Base-by-base conservation (phyloP, 2,329 filamentous ascomycete genomes). In the Cercospora brassicicola region DNA sequence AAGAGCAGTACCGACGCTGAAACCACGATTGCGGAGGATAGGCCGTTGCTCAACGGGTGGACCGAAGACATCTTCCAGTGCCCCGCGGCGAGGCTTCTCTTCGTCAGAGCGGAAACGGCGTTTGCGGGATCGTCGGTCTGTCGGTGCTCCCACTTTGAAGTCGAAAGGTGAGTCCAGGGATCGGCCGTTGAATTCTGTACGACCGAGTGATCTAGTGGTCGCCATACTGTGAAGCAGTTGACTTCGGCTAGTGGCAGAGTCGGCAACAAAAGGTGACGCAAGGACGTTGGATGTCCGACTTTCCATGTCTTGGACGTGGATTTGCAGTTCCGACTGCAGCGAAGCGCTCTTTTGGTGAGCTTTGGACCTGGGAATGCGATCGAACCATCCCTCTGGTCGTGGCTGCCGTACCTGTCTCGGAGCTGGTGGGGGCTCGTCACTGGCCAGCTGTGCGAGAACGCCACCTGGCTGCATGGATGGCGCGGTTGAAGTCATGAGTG, bases 1-100 rank as follows among this genome's bases (percentile, higher is more conserved):
- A 69, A 82, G 82, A 67, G 87, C 83, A 62, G 87, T 85, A 60
- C 87, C 85, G 26, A 86, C 82, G 57, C 87, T 89, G 73, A 88
- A 88, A 64, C 88, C 88, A 53, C 88, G 85, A 72, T 84, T 88
- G 48, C 88, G 84, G 36, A 88, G 83, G 31, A 86, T 84, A 65
- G 85, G 84, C 71, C 86, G 83, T 63, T 84, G 84, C 9, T 82
- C 81, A 67, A 87, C 84, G 30, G 81, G 79, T 45, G 81, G 79
- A 64, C 81, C 79, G 69, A 86, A 83, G 8, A 85, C 75, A 66
- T 84, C 79, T 61, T 82, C 78, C 7, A 83, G 73, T 6, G 78
- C 78, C 39, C 82, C 79, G 69, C 80, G 81, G 42, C 81, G 81
- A 20, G 82, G 81, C 69, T 81, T 82, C 39, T 82, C 75, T 63